phyloP scores from a whole-genome alignment of 2,329 filamentous ascomycete genomes.

The Fusarium miscanthi region DNA sequence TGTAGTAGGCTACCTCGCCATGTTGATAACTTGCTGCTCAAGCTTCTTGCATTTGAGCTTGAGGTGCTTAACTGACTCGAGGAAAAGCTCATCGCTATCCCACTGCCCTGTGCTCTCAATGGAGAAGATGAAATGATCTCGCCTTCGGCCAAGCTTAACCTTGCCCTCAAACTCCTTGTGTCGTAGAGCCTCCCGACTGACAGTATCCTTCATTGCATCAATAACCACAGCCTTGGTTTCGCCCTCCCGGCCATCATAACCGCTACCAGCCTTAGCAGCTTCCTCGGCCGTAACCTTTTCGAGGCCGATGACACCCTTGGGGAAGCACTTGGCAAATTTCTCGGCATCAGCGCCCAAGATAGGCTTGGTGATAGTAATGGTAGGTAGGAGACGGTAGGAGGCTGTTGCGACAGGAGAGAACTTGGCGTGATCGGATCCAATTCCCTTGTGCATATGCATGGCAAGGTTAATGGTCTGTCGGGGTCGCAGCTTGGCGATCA shows the following conservation, averaged over 20 bases:
- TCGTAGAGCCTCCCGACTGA: constrained; percentile 90
- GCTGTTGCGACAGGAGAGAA: constrained; percentile 97
- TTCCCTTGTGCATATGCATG: constrained; percentile 95
- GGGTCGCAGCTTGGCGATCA: constrained; percentile 93
- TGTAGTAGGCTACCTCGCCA: constrained; percentile 60
- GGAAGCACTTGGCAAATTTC: constrained; percentile 93
- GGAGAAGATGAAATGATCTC: constrained; percentile 98
- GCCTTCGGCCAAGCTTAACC: constrained; percentile 88
- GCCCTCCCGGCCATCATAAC: constrained; percentile 79
- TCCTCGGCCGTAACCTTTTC: constrained; percentile 78
- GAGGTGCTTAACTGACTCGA: constrained; percentile 86
- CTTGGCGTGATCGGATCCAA: constrained; percentile 94
- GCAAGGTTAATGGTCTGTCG: constrained; percentile 87
- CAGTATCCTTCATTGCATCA: constrained; percentile 93
- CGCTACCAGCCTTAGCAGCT: constrained; percentile 67
- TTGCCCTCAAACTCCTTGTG: constrained; percentile 95
- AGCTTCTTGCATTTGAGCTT: constrained; percentile 85
- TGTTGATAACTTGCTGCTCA: constrained; percentile 75
- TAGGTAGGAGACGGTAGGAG: constrained; percentile 89
- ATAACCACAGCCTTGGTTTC: constrained; percentile 88
- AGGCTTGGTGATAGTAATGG: constrained; percentile 83
- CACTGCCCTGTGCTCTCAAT: constrained; percentile 96
- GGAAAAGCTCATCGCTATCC: constrained; percentile 91
- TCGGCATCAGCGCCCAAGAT: constrained; percentile 88
- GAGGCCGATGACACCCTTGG: constrained; percentile 84